These are phyloP conservation scores for Cephalotrichum gorgonifer DNA, from an alignment of 2,329 filamentous ascomycete genomes.

Conservation along the genomic window DNA sequence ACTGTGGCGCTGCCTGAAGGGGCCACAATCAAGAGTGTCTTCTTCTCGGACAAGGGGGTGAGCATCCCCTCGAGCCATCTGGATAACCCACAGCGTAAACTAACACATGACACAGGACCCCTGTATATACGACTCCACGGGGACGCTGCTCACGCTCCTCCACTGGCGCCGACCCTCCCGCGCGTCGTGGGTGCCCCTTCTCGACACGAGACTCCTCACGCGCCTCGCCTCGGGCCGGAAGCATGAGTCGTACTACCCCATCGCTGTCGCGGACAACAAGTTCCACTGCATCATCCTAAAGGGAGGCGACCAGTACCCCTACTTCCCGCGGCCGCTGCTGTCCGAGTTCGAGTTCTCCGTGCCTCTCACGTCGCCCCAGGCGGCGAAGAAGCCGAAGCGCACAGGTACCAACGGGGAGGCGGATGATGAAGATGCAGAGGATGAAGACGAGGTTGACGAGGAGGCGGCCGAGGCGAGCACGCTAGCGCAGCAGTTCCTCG, in stretches of 20 bases:
- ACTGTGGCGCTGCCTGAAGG: slow-evolving; percentile 73
- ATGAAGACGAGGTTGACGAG: slow-evolving; percentile 23
- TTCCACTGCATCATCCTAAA: slow-evolving; percentile 99
- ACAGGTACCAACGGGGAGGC: slow-evolving; percentile 16
- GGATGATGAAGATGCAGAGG: slow-evolving; percentile 20
- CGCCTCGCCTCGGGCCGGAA: slow-evolving; percentile 79
- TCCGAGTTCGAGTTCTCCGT: slow-evolving; percentile 90
- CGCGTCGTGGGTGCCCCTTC: slow-evolving; percentile 81
- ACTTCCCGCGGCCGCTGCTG: slow-evolving; percentile 81
- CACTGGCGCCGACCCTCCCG: slow-evolving; percentile 84
- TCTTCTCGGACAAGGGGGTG: slow-evolving; percentile 88
- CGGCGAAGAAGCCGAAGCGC: slow-evolving; percentile 23
- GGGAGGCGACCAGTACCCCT: slow-evolving; percentile 84
- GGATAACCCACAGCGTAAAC: not conserved
- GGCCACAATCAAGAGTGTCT: slow-evolving; percentile 66
- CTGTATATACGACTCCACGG: slow-evolving; percentile 90
- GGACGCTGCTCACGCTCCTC: slow-evolving; percentile 75
- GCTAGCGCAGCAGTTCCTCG: slow-evolving; percentile 74
- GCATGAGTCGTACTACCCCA: slow-evolving; percentile 86
- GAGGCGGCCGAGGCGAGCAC: slow-evolving; percentile 33
- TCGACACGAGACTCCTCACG: slow-evolving; percentile 77
- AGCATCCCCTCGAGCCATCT: too few relatives aligned
- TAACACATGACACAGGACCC: slow-evolving; percentile 52
- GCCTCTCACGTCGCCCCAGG: slow-evolving; percentile 53
- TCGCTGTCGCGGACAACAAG: slow-evolving; percentile 80